These are phyloP conservation scores for Candida argentea DNA, from an alignment of 805 yeast species.

Conservation along the genomic window DNA sequence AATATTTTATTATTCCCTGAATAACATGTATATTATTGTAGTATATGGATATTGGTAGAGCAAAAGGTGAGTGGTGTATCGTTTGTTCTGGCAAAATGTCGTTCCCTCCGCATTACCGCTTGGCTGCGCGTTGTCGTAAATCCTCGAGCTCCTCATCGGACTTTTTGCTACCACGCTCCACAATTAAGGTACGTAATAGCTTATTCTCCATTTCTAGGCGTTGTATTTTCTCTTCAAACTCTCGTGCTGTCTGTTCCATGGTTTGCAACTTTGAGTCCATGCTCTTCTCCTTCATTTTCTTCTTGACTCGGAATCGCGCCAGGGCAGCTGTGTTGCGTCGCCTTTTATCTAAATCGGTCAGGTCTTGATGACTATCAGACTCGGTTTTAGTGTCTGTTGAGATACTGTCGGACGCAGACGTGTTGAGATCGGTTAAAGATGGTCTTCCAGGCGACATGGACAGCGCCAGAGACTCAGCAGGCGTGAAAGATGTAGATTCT, in stretches of 20 bases:
- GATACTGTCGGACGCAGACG: not conserved
- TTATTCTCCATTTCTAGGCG: conserved; percentile 55
- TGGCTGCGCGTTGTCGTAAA: conserved; percentile 24
- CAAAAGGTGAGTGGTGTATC: not conserved
- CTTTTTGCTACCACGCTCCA: conserved; percentile 38
- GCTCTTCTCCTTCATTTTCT: conserved; percentile 48
- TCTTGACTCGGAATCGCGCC: conserved; percentile 54
- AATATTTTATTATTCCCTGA: too few species aligned
- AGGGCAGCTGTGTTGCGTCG: conserved; percentile 56
- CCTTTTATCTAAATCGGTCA: conserved; percentile 36
- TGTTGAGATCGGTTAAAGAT: not conserved
- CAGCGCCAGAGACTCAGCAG: conserved; percentile 1
- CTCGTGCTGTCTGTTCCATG: conserved; percentile 35
- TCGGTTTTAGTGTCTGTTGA: conserved; percentile 1
- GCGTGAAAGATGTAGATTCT: conserved; percentile 1
- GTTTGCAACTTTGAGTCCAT: conserved; percentile 40
- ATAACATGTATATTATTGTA: too few species aligned
- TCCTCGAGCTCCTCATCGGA: conserved; percentile 27
- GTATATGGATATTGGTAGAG: too few species aligned
- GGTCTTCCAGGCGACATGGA: not conserved
- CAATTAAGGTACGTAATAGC: conserved; percentile 42
- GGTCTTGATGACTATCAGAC: conserved; percentile 2
- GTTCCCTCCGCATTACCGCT: conserved; percentile 2
- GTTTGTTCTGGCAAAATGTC: not conserved
- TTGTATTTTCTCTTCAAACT: conserved; percentile 36